These are phyloP conservation scores for Rhynchosporium secalis DNA, from an alignment of 2,329 filamentous ascomycete species.

Conservation along the genomic window DNA sequence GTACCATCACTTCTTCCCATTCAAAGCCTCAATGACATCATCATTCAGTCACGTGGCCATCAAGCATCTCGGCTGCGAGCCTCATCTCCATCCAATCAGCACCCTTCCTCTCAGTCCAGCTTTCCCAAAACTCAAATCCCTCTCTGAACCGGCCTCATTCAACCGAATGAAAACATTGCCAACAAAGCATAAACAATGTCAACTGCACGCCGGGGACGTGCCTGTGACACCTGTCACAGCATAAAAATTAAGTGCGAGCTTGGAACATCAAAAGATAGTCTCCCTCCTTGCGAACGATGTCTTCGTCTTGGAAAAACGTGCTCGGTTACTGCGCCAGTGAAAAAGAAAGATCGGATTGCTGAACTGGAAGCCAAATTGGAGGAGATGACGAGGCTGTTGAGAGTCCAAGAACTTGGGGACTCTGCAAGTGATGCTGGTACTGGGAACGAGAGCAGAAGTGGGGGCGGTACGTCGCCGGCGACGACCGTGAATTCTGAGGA, in stretches of 20 bases:
- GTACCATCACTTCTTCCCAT: too few species aligned
- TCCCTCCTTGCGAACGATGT: constrained; percentile 17
- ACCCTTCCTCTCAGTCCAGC: neutral
- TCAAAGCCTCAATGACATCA: constrained; percentile 6
- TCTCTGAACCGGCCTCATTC: too few species aligned
- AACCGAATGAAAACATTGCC: too few species aligned
- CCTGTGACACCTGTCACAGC: constrained; percentile 14
- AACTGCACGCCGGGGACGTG: constrained; percentile 4
- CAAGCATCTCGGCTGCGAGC: too few species aligned
- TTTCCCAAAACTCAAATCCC: neutral
- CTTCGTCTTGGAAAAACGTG: constrained; percentile 15
- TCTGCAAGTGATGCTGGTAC: neutral
- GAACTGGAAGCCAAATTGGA: constrained; percentile 17
- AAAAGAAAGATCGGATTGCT: constrained; percentile 17
- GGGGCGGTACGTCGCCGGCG: neutral
- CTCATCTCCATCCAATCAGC: too few species aligned
- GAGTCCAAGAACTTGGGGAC: constrained; percentile 6
- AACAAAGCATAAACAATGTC: neutral
- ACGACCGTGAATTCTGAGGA: neutral
- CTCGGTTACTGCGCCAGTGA: constrained; percentile 10
- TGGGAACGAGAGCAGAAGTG: neutral
- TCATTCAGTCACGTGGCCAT: constrained; percentile 1
- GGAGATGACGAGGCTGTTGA: constrained; percentile 16
- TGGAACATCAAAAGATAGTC: neutral
- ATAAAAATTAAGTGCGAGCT: constrained; percentile 22